These are phyloP conservation scores for Populus hybrid DNA, from an alignment of 441 rosid genomes.

Conservation along the genomic window DNA sequence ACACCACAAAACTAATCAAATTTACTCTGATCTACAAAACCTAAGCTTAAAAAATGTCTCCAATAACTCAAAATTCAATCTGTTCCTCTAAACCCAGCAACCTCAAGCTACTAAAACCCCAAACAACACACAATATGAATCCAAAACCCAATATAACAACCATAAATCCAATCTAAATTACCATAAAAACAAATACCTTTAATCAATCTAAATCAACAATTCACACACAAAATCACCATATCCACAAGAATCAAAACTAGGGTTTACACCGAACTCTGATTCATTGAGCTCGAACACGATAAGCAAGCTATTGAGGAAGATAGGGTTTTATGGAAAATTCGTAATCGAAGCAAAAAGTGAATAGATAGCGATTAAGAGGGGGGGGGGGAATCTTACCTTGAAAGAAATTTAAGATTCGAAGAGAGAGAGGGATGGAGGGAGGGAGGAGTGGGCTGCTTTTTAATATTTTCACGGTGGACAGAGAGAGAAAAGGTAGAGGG, in stretches of 20 bases:
- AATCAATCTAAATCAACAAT: slow-evolving; percentile 11
- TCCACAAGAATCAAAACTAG: slow-evolving; percentile 35
- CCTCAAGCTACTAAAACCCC: slow-evolving; percentile 26
- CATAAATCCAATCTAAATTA: not conserved
- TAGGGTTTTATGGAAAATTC: slow-evolving; percentile 60
- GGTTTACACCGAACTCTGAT: slow-evolving; percentile 39
- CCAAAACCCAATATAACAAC: not conserved
- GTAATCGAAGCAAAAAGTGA: slow-evolving; percentile 21
- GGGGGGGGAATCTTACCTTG: slow-evolving; percentile 14
- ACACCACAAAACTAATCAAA: slow-evolving; percentile 5
- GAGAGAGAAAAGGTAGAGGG: slow-evolving; percentile 15
- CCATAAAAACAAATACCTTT: slow-evolving; percentile 9
- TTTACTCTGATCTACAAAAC: slow-evolving; percentile 26
- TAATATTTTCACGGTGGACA: slow-evolving; percentile 1
- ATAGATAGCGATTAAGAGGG: slow-evolving; percentile 2
- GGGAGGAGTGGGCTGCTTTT: not conserved
- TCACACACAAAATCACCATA: slow-evolving; percentile 16
- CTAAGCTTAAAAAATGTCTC: slow-evolving; percentile 9
- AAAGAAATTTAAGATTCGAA: slow-evolving; percentile 31
- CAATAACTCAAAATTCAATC: slow-evolving; percentile 13
- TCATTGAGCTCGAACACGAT: slow-evolving; percentile 18
- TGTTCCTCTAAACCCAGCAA: slow-evolving; percentile 19
- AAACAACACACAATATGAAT: not conserved
- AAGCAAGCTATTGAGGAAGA: slow-evolving; percentile 27
- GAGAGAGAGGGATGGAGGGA: not conserved